phyloP scores from a whole-genome alignment of 1,284 basidiomycete genomes.

The Tranzscheliella williamsii region DNA sequence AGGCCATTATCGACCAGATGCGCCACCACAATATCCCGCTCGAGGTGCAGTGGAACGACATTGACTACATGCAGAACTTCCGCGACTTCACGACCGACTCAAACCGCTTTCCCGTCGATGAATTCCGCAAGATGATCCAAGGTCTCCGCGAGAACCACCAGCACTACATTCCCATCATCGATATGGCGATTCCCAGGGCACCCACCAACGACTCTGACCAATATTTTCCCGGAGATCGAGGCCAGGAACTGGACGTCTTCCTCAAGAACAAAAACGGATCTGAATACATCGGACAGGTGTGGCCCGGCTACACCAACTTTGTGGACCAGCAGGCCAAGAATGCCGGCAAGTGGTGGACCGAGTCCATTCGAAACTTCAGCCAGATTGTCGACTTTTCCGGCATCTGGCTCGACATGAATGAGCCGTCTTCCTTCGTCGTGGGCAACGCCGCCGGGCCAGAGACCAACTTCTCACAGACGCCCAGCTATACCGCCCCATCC shows the following conservation, averaged over 20 bases:
- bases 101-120: slow-evolving; percentile 68
- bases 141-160: slow-evolving; percentile 66
- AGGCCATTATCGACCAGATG: slow-evolving; percentile 33
- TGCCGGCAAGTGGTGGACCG: slow-evolving; percentile 40
- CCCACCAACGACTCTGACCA: slow-evolving; percentile 62
- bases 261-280: slow-evolving; percentile 59
- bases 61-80: slow-evolving; percentile 69
- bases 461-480: slow-evolving; percentile 59
- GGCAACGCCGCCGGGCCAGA: slow-evolving; percentile 63
- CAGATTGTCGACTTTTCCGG: slow-evolving; percentile 38
- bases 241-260: slow-evolving; percentile 43
- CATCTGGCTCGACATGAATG: slow-evolving; percentile 53
- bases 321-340: slow-evolving; percentile 34
- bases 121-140: slow-evolving; percentile 69
- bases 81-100: slow-evolving; percentile 74
- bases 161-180: slow-evolving; percentile 62
- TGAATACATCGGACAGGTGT: slow-evolving; percentile 69
- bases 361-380: slow-evolving; percentile 39
- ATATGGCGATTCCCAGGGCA: slow-evolving; percentile 54
- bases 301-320: slow-evolving; percentile 34
- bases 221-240: slow-evolving; percentile 38
- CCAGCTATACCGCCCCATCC: slow-evolving; percentile 30
- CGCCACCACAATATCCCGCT: slow-evolving; percentile 66
- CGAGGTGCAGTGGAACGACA: slow-evolving; percentile 79
- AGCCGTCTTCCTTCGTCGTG: slow-evolving; percentile 34